Conservation (phyloP, 2,329 filamentous ascomycete genomes). For the Cryphonectria parasitica region DNA sequence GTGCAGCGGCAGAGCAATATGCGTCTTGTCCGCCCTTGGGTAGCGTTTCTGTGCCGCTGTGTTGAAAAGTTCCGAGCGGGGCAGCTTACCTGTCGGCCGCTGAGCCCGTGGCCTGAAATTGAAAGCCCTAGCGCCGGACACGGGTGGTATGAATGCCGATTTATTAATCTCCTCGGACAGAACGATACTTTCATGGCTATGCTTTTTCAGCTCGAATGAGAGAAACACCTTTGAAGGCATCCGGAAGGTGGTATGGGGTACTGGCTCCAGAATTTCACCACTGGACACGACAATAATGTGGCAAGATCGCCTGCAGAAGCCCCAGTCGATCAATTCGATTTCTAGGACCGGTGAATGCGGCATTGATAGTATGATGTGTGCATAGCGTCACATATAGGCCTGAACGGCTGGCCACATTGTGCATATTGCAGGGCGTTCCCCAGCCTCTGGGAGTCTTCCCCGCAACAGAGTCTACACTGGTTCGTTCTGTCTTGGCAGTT, state of each 20-base stretch:
- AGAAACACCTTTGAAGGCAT: background rate
- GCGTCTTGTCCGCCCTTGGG: background rate
- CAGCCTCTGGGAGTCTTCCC: background rate
- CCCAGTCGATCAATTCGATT: background rate
- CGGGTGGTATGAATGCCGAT: background rate
- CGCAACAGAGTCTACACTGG: background rate
- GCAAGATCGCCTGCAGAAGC: background rate
- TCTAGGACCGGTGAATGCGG: background rate
- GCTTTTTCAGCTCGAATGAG: background rate
- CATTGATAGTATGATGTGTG: background rate
- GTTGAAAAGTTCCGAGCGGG: background rate
- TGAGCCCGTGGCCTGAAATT: background rate
- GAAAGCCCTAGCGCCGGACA: background rate
- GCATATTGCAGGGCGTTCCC: background rate
- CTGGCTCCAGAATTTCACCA: background rate
- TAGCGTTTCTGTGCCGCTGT: background rate
- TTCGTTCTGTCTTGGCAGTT: background rate
- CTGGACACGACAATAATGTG: background rate
- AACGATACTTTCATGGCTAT: background rate
- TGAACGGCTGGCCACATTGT: background rate
- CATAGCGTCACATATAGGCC: slow-evolving; percentile 5
- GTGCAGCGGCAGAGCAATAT: background rate
- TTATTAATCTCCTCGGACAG: background rate
- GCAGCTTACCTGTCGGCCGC: background rate
- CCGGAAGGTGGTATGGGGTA: background rate